Base-by-base conservation (phyloP, 768 basidiomycete genomes). In the Xanthoconium stramineum region DNA sequence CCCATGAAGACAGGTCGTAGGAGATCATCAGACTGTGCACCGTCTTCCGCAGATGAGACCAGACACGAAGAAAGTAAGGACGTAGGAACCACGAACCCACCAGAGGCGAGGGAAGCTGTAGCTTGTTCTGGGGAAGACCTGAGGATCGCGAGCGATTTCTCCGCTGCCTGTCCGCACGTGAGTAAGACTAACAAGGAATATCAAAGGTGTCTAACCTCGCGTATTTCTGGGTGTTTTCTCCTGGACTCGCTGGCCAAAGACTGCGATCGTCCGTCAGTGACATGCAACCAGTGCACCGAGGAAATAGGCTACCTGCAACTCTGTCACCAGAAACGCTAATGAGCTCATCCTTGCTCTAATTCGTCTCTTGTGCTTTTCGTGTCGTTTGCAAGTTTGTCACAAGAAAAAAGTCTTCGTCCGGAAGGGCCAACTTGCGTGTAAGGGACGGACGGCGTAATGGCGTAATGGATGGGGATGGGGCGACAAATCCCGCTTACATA, bases 1-100 rank as follows among this genome's bases (percentile, higher is more conserved):
- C 94, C 94, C 85, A 96, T 91, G 66, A 94, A 93, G 1, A 98
- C 85, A 0, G 96, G 96, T 47, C 83, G 78, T 19, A 96, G 79
- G 28, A 97, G 79, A 57, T 89, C 88, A 44, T 89, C 84, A 2
- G 91, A 85, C 70, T 91, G 88, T 10, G 86, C 83, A 5, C 85
- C 84, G 79, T 90, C 87, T 91, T 60, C 11, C 40, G 44, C 10
- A 15, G 3, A 52, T 67, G 48, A 65, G 63, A 60, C 40, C 51
- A 55, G 19, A 37, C 14, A 28, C 11, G 17, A 17, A 14, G 7
- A 35, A 13, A 28, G 44, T 14, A 28, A 17, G 50, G 36, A 17
- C 2, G 51, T 37, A 17, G 12, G 20, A 58, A 52, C 19, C 37
- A 75, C 81, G 52, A 42, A 69, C 67, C 60, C 63, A 90, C 91